Evolutionary conservation across 345 rosid species (phyloP).

Genomic region (Dipteronia sinensis): DNA sequence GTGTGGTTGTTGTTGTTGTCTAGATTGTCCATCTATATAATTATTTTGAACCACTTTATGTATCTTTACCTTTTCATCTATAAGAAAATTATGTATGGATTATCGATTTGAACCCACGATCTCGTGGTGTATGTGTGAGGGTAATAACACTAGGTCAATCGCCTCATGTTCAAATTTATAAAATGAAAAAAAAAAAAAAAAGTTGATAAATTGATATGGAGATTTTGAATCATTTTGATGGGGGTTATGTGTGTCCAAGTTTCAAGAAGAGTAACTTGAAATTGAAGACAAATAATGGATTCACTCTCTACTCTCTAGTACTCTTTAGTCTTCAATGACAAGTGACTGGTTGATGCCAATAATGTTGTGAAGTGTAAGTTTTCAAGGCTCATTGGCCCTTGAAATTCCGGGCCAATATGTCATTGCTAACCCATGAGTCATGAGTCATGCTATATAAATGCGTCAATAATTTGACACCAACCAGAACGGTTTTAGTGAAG

Average conservation of each 20-base stretch:
- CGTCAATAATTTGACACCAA: not conserved
- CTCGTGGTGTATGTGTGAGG: no score
- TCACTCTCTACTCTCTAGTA: not conserved
- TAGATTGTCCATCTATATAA: constrained; percentile 11
- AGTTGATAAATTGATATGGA: not conserved
- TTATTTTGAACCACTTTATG: constrained; percentile 9
- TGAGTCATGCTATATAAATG: not conserved
- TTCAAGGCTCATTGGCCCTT: constrained; percentile 5
- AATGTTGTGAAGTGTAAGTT: not conserved
- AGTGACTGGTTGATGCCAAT: not conserved
- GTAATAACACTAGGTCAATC: no score
- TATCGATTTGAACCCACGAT: no score
- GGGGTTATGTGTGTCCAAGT: not conserved
- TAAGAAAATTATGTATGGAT: not conserved
- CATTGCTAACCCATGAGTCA: not conserved
- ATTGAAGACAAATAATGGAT: constrained; percentile 9
- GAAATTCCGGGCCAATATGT: not conserved
- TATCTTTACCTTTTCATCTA: not conserved
- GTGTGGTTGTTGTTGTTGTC: not conserved
- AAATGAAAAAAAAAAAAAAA: not conserved
- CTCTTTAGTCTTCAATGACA: constrained; percentile 5
- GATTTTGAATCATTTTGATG: not conserved
- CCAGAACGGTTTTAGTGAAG: no score
- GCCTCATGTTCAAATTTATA: no score
- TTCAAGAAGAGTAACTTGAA: constrained; percentile 19